Evolutionary conservation across 2,329 filamentous ascomycete genomes (phyloP), one percentile per base, ranked within the genome.

Genomic region (Rosellinia necatrix): DNA sequence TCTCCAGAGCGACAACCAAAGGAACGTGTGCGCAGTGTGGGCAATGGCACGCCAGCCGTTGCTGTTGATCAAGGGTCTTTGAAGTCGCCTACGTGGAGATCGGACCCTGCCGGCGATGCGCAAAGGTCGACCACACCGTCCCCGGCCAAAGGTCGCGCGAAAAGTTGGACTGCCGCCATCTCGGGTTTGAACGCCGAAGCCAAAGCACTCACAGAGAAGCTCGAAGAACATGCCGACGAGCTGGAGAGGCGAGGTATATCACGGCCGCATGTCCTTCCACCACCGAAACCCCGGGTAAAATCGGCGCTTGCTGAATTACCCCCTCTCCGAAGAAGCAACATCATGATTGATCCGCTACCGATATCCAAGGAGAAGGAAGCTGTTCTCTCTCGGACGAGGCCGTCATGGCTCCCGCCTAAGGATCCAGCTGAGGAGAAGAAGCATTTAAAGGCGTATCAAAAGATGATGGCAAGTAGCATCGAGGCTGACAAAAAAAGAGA

Each of bases 361-460:
- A 85, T 92, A 24, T 93, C 90, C 41, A 92, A 90, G 71, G 90
- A 94, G 73, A 94, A 94, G 71, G 89, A 93, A 67, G 90, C 90
- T 3, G 89, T 92, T 2, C 78, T 94, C 19, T 91, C 89, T 21
- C 81, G 91, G 15, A 94, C 90, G 2, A 81, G 90, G 32, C 90
- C 90, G 0, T 92, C 89, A 1, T 94, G 91, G 91, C 77, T 94
- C 2, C 90, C 91, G 1, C 90, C 90, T 1, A 94, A 94, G 74
- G 87, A 94, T 63, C 92, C 91, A 2, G 89, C 89, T 50, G 94
- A 99, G 72, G 94, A 99, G 75, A 90, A 85, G 70, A 88, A 87
- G 64, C 94, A 99, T 72, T 71, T 99, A 63, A 92, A 84, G 67
- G 86, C 94, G 70, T 94, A 92, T 69, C 87, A 92, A 73, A 86